These are phyloP conservation scores for Trichophyton verrucosum DNA, from an alignment of 2,329 filamentous ascomycete genomes.

Conservation along the genomic window DNA sequence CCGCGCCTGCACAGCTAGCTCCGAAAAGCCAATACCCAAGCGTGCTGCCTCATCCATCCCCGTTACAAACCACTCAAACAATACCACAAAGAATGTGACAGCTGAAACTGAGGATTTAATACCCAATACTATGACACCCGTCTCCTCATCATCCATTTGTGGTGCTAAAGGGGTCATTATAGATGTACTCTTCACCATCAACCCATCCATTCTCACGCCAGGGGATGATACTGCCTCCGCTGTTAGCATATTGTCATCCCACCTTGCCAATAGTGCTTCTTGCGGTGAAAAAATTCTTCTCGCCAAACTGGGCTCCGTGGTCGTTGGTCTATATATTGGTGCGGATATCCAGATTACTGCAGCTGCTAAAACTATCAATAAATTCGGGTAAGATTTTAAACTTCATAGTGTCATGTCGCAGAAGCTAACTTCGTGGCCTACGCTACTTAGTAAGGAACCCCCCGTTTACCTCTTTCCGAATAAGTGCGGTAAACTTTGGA, in stretches of 20 bases:
- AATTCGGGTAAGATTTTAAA: neutral
- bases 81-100: neutral
- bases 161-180: neutral
- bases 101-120: neutral
- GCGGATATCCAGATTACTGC: conserved; percentile 5
- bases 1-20: conserved; percentile 5
- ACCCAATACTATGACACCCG: neutral
- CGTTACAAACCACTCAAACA: neutral
- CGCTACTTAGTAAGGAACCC: neutral
- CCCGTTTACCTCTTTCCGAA: neutral
- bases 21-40: too few species aligned
- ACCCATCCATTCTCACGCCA: neutral
- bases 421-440: neutral
- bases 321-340: conserved; percentile 9
- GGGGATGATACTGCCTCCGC: neutral
- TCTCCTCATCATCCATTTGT: neutral
- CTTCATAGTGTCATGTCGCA: neutral
- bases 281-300: conserved; percentile 8
- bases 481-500: neutral
- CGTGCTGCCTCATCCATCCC: too few species aligned
- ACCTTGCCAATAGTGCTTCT: neutral
- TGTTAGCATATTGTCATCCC: neutral
- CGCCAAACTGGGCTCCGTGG: conserved; percentile 5
- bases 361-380: conserved; percentile 1
- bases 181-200: neutral